phyloP scores from a whole-genome alignment of 495 filamentous ascomycete species.

The Tuber indicum region DNA sequence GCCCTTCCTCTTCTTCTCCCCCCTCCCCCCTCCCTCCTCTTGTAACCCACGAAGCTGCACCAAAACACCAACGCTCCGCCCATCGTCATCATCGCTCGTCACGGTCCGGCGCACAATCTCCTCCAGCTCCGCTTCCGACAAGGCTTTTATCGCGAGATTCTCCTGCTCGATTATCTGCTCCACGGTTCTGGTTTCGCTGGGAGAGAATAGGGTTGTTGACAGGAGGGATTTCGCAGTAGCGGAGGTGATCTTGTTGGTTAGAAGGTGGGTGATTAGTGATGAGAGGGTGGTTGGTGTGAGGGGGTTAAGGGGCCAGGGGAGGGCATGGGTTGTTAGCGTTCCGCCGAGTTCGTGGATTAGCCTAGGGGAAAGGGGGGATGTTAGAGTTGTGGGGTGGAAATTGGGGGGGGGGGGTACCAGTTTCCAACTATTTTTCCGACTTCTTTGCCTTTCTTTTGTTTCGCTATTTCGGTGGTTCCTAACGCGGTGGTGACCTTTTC shows the following conservation, averaged over 20 bases:
- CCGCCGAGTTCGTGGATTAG: conserved; percentile 85
- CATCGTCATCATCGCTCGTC: conserved; percentile 38
- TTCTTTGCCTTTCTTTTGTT: conserved; percentile 33
- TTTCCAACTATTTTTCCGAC: conserved; percentile 38
- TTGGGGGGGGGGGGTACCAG: conserved; percentile 20
- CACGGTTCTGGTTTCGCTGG: conserved; percentile 50
- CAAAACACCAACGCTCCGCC: conserved; percentile 56
- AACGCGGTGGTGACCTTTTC: conserved; percentile 37
- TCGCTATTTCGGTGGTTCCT: neutral
- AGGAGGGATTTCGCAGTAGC: conserved; percentile 39
- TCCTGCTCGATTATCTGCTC: conserved; percentile 58
- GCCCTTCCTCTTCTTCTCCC: conserved; percentile 56
- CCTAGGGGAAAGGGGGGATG: conserved; percentile 46
- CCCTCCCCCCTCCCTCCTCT: conserved; percentile 61
- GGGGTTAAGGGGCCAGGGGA: conserved; percentile 49
- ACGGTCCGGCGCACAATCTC: conserved; percentile 51
- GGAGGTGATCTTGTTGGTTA: conserved; percentile 39
- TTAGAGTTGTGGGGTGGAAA: conserved; percentile 48
- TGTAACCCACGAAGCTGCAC: conserved; percentile 60
- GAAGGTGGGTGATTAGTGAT: conserved; percentile 44
- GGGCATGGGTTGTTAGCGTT: conserved; percentile 53
- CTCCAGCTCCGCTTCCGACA: conserved; percentile 56
- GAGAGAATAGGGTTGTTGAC: conserved; percentile 14
- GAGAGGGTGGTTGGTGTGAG: neutral
- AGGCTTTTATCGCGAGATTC: conserved; percentile 58